A percentile compares a stretch with the other conserved stretches of the same genome.
Conservation (phyloP, 2,329 filamentous ascomycete genomes). For the Ceratocystis albifundus region DNA sequence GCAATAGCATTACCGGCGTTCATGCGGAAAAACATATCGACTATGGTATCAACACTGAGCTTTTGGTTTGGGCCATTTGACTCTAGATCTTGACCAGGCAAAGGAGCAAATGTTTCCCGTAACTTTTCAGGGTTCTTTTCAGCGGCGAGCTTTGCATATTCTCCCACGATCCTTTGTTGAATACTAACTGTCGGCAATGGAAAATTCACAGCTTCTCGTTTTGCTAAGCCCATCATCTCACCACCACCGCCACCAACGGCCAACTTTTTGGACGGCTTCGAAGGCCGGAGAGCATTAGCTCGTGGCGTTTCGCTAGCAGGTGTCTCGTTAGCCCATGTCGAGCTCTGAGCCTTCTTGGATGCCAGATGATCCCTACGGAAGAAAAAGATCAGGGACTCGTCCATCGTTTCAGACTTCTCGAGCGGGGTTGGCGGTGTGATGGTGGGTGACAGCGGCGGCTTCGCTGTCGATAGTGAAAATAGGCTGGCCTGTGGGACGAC, state of each 20-base stretch:
- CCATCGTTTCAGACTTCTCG: background rate
- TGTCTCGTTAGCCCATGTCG: background rate
- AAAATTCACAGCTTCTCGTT: slow-evolving; percentile 1
- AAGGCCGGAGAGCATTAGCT: background rate
- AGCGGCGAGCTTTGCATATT: slow-evolving; percentile 10
- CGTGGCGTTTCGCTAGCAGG: background rate
- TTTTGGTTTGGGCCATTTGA: background rate
- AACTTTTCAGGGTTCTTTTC: slow-evolving; percentile 1
- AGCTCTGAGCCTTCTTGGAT: background rate
- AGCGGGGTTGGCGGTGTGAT: slow-evolving; percentile 22
- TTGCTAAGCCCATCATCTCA: background rate
- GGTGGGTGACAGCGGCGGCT: slow-evolving; percentile 14
- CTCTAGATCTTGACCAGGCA: slow-evolving; percentile 4
- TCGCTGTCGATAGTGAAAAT: background rate
- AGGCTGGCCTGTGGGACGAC: background rate
- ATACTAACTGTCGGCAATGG: slow-evolving; percentile 16
- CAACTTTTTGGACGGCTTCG: background rate
- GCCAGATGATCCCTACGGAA: background rate
- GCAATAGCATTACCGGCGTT: slow-evolving; percentile 32
- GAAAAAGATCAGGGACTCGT: background rate
- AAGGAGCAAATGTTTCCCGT: slow-evolving; percentile 2
- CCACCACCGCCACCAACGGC: background rate
- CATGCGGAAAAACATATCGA: slow-evolving; percentile 19
- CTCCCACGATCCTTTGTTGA: slow-evolving; percentile 16
- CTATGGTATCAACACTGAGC: slow-evolving; percentile 1